Base-by-base conservation (phyloP, 352 stramenopile genomes). In the Pythium dissotocum region DNA sequence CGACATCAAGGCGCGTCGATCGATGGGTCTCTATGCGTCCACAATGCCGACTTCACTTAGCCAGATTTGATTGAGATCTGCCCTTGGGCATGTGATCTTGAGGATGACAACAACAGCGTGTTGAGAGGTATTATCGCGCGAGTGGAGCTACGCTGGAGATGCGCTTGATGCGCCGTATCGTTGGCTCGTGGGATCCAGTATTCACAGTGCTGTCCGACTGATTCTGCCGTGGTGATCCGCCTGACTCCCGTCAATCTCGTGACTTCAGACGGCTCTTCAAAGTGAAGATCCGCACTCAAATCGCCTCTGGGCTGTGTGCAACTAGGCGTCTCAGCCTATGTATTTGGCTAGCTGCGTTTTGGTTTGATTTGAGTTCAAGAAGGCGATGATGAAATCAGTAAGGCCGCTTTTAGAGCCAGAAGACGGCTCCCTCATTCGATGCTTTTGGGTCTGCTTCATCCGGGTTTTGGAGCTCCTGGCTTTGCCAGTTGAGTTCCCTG, bases 321-420 rank as follows among this genome's bases (percentile, higher is more conserved):
- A 13, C 38, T 44, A 3, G 38, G 9, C 13, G 4, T 44, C 38
- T 44, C 38, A 3, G 38, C 10, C 16, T 44, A 44, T 18, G 38
- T 44, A 30, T 44, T 10, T 44, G 38, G 38, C 38, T 44, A 9
- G 13, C 38, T 44, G 38, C 4, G 8, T 44, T 4, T 18, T 18
- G 4, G 38, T 44, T 44, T 18, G 10, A 44, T 44, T 44, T 14
- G 38, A 44, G 13, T 44, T 44, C 38, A 51, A 71, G 52, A 51
- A 52, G 55, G 71, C 71, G 4, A 65, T 63, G 71, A 77, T 72
- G 71, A 21, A 60, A 75, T 58, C 46, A 60, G 65, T 77, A 75
- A 77, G 71, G 71, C 71, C 71, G 71, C 67, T 72, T 73, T 77
- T 75, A 77, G 71, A 33, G 57, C 55, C 33, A 24, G 28, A 30